Base-by-base conservation (phyloP, 805 yeast species). In the Kodamaea leandrae region DNA sequence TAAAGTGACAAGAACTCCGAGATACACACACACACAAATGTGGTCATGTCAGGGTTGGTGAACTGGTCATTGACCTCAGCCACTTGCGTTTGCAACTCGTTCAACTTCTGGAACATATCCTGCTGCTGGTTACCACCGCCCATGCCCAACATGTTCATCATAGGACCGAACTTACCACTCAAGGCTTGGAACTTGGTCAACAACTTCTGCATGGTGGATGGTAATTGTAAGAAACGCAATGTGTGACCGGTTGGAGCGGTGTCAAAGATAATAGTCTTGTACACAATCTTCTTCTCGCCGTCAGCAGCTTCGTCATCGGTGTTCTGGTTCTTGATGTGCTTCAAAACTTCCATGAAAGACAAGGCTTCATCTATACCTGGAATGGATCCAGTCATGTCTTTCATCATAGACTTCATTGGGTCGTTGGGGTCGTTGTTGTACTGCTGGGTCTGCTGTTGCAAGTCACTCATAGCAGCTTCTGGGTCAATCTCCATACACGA, bases 211-310 rank as follows among this genome's bases (percentile, higher is more conserved):
- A 93, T 71, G 3, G 96, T 90, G 20, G 95, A 78, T 27, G 99
- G 99, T 56, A 93, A 78, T 65, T 90, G 96, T 61, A 93, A 74
- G 64, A 93, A 93, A 57, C 99, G 80, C 54, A 93, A 72, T 2
- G 99, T 93, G 66, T 93, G 99, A 26, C 99, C 99, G 0, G 99
- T 93, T 53, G 99, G 99, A 0, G 99, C 99, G n/a, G 99, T 93
- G 64, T 93, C 99, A 57, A 93, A 93, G 51, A 93, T 88, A 50
- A 93, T 90, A 6, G 96, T 88, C 52, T 86, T 88, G 61, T 85
- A 93, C 21, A 61, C 46, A 10, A 57, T 39, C 35, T 50, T 42
- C 18, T 38, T 39, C 6, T 45, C 48, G 32, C 41, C 46, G 23
- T 44, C 49, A 1, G 40, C 24, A 19, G 24, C 43, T 10, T 49